Base-by-base conservation (phyloP, 2,329 filamentous ascomycete genomes). In the Sporothrix inflata region DNA sequence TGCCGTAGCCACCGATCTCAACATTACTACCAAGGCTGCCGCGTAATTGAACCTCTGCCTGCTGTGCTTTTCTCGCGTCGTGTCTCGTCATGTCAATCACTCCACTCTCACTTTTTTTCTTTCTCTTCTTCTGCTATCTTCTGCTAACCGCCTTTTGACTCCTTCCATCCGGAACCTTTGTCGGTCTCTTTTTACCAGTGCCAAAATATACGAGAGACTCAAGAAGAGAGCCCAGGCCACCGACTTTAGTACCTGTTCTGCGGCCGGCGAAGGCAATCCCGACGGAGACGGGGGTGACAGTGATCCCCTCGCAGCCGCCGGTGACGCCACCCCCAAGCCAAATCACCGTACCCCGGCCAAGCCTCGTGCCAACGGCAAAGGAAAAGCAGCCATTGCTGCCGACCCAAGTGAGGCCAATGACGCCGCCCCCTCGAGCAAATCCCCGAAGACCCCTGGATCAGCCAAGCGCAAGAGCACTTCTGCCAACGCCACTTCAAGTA, bases 181-280 rank as follows among this genome's bases (percentile, higher is more conserved):
- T 38, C 16, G n/a, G 24, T n/a, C 30, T 16, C 30, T 49, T 34
- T 55, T 11, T 27, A 14, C 21, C 77, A 92, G 90, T 1, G 87
- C 89, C 74, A 92, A 92, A 80, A 84, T 90, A 76, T 92, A 90
- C 77, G 88, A 91, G 79, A 87, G 90, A 42, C 84, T 92, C 78
- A 83, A 73, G 63, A 73, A 74, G 57, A 51, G 57, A 14, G 73
- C 73, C 1, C 51, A 70, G 27, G 38, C 60, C 49, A 34, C 40
- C 12, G 24, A 72, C 21, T 40, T 69, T 30, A 6, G 8, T 30
- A 12, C 24, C 7, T 42, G 45, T 1, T 7, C 8, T 21, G 19
- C 21, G 3, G 19, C 30, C 0, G 49, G 6, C 24, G 40, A 49
- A 4, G 49, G 34, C 11, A 27, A 19, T 4, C 4, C 24, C 30